Base-by-base conservation (phyloP, 139 green algal species). In the Gonium pectorale region DNA sequence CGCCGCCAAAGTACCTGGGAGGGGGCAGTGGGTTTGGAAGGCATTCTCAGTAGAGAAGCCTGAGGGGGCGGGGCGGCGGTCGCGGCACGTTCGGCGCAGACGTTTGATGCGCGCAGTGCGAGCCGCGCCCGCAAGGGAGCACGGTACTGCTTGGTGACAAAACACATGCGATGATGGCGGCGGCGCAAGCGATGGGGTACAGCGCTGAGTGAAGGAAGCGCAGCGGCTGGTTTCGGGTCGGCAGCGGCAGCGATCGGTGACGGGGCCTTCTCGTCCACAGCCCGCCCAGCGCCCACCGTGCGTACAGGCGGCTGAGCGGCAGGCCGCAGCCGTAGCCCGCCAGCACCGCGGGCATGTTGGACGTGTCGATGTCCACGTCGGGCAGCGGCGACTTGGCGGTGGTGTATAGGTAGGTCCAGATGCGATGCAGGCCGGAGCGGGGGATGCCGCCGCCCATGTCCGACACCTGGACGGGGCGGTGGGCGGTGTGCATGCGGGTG, bases 321-420 rank as follows among this genome's bases (percentile, higher is more conserved):
- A 99, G 91, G 44, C 97, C 97, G 86, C 98, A 99, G 24, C 97
- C 97, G 86, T 99, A 99, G 0, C 95, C 95, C 2, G 95, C 96
- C 49, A 96, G 88, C 79, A 96, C 95, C 21, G 80, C 79, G 1
- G 93, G 94, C 49, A 89, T 86, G 54, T 89, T 82, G 46, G 19
- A 44, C 59, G 37, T 75, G 51, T 89, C 90, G 31, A 38, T 66
- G 63, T 90, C 77, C 31, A 89, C 70, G 49, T 90, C 73, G 51
- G 67, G 80, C 52, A 86, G 67, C 37, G 67, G 80, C 43, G 69
- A 73, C n/a, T 56, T 26, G 44, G 97, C 97, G 27, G 97, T 99
- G 44, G 90, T 96, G 90, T 99, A 99, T 38, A 99, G 90, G 91
- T 99, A 99, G 62, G 97, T 99, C 95, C 96, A 99, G 78, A 99